A percentile compares a stretch with the other conserved stretches of the same genome.
Evolutionary conservation across 495 filamentous ascomycete species (phyloP).

Genomic region (Evernia prunastri): DNA sequence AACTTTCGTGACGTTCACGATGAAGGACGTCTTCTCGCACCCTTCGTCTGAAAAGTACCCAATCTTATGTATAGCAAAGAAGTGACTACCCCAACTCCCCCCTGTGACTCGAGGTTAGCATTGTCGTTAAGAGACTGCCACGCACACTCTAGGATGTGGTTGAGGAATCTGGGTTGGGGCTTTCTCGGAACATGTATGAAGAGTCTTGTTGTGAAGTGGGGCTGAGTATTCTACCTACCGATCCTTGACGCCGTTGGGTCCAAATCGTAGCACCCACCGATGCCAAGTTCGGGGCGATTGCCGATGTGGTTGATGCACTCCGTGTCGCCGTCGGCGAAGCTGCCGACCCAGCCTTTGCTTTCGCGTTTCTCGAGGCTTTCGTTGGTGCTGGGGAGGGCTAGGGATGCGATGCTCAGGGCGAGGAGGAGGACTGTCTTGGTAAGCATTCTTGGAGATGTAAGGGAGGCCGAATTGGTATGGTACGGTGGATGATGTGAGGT

Average conservation of each 20-base stretch:
- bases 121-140: background rate
- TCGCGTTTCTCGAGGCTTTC: background rate
- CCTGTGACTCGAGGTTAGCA: background rate
- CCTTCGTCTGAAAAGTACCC: too few relatives aligned
- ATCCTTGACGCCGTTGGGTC: background rate
- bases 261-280: background rate
- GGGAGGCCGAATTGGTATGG: too few relatives aligned
- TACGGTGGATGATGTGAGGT: background rate
- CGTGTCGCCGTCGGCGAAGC: background rate
- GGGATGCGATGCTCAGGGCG: background rate
- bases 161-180: too few relatives aligned
- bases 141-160: too few relatives aligned
- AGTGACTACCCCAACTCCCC: background rate
- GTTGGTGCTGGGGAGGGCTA: background rate
- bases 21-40: too few relatives aligned
- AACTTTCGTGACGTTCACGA: too few relatives aligned
- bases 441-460: background rate
- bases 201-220: background rate
- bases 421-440: background rate
- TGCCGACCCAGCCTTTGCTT: background rate
- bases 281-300: too few relatives aligned
- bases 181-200: too few relatives aligned
- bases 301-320: background rate
- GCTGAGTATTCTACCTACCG: background rate
- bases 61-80: too few relatives aligned